A percentile compares a stretch with the other conserved stretches of the same genome.
phyloP scores from a whole-genome alignment of 768 basidiomycete species.

The Suillus plorans region DNA sequence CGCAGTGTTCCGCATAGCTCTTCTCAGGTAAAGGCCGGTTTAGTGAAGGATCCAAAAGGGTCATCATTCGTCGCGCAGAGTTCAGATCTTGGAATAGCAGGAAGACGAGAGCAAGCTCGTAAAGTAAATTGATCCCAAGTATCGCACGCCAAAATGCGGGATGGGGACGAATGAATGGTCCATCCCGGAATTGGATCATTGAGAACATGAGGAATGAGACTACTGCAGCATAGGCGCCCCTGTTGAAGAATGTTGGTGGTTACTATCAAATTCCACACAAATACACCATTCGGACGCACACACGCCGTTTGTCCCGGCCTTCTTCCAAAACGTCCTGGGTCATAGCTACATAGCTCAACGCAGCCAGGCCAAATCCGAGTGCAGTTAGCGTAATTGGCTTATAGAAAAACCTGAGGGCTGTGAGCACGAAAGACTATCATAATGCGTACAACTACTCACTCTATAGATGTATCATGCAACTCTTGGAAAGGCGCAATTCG shows the following conservation, averaged over 20 bases:
- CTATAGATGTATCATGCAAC: constrained; percentile 77
- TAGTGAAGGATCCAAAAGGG: constrained; percentile 68
- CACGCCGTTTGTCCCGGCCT: constrained; percentile 75
- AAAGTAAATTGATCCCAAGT: constrained; percentile 78
- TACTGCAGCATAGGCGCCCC: constrained; percentile 76
- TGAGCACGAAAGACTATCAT: constrained; percentile 6
- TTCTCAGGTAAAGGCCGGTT: constrained; percentile 79
- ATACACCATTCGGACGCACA: constrained; percentile 47
- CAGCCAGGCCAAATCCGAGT: constrained; percentile 60
- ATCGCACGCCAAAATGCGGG: constrained; percentile 84
- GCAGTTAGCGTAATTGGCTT: constrained; percentile 80
- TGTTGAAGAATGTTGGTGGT: constrained; percentile 26
- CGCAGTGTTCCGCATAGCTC: constrained; percentile 82
- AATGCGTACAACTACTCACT: constrained; percentile 44
- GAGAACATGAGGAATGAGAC: constrained; percentile 77
- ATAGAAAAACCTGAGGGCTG: constrained; percentile 74
- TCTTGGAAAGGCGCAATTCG: constrained; percentile 83
- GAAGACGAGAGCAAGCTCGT: constrained; percentile 82
- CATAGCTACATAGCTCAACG: constrained; percentile 79
- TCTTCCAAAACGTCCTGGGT: constrained; percentile 84
- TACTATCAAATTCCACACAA: neutral
- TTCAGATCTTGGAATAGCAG: constrained; percentile 81
- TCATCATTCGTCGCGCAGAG: constrained; percentile 79
- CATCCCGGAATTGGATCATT: constrained; percentile 87
- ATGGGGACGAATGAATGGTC: constrained; percentile 86